Base-by-base conservation (phyloP, 768 basidiomycete genomes). In the Lentinula guzmanii region DNA sequence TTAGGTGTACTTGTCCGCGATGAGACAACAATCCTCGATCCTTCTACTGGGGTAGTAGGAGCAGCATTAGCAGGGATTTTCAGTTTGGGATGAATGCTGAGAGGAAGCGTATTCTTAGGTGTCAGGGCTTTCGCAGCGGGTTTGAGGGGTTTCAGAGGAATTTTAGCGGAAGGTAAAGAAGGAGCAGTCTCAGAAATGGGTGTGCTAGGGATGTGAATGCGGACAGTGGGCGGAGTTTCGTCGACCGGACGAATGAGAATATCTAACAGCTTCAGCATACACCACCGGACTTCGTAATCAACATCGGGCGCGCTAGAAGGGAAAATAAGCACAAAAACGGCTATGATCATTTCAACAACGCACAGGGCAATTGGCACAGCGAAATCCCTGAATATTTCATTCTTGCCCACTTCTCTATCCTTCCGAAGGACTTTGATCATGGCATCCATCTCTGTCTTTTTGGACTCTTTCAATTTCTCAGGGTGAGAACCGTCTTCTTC, bases 251-350 rank as follows among this genome's bases (percentile, higher is more conserved):
- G 86, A 65, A 95, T 87, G 46, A 94, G 82, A 18, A 96, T 79
- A 67, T 98, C 96, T 5, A 92, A 93, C 24, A 97, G 77, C 73
- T 98, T 98, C 67, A 98, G 79, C 53, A 96, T 76, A 65, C 89
- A 92, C 86, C 93, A 92, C 51, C 95, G 88, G 43, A 95, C 90
- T 75, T 96, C 91, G 68, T 91, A 82, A 71, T 97, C 94, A 59
- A 86, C 80, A 62, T 89, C 86, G 0, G 88, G 80, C 35, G 86
- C 83, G 35, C 93, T 95, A 62, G 4, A 34, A 37, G 16, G n/a
- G 24, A 59, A 7, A 16, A 60, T 69, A 13, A 52, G 34, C 33
- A 59, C 52, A 54, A 54, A 48, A 60, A 10, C 9, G 31, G 21
- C 9, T 5, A 34, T 8, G 63, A 54, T 61, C n/a, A 50, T 9